Evolutionary conservation across 495 filamentous ascomycete species (phyloP), one percentile per base, ranked within the genome.

Genomic region (Friedmanniomyces endolithicus): DNA sequence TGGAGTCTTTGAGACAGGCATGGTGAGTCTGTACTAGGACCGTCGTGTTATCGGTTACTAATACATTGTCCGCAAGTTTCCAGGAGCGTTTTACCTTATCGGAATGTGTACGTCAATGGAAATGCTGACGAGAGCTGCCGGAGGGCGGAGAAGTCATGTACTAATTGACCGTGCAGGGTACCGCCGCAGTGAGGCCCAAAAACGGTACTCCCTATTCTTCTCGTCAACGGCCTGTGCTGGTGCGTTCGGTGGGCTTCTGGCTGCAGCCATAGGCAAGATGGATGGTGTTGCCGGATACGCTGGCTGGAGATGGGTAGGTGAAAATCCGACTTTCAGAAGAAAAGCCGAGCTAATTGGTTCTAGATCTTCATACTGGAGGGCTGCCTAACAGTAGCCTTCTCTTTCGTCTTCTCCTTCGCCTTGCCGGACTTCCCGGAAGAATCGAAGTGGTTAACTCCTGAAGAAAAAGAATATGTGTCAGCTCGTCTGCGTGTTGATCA

Each of bases 151-250:
- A 3, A 4, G 27, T 31, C 9, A 31, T 3, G 9, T 31, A 9
- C 27, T 31, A 9, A 31, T 31, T 3, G 27, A 31, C 9, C 4
- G 27, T 31, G 4, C 27, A 31, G 27, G 89, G 88, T 98, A 98
- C 62, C 83, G 82, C 55, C 81, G 89, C 25, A 72, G 71, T 22
- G 90, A 96, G 71, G 87, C 89, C 1, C 89, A 95, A 69, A 86
- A 85, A 64, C 79, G 90, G 20, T 95, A 87, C 68, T 84, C 79
- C 39, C 85, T 96, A 72, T 95, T 96, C 74, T 97, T 94, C 75
- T 75, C 75, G 58, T 84, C 80, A 2, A 90, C 89, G 0, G 84
- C 83, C 1, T 59, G 71, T 22, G 68, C 68, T 19, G 70, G 70
- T 12, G 70, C 70, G 16, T 72, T 72, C 47, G 70, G 70, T 17